phyloP scores from a whole-genome alignment of 192 early-diverging fungal genomes.

The Allomyces macrogynus region DNA sequence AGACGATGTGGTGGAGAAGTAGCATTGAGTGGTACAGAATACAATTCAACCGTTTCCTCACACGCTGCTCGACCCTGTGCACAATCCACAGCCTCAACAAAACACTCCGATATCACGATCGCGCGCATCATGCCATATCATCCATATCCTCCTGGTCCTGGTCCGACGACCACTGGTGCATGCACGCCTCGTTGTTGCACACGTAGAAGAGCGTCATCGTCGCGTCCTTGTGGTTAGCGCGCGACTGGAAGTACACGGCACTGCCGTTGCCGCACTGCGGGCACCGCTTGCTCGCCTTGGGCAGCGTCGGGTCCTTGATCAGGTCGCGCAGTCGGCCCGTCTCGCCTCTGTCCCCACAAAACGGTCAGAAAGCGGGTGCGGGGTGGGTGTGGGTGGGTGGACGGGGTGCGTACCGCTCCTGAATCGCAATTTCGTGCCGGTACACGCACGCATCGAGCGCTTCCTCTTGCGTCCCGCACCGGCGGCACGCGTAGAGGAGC shows the following conservation, averaged over 20 bases:
- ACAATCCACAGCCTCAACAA: too few species aligned
- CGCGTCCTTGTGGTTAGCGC: constrained; percentile 41
- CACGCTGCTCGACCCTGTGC: too few species aligned
- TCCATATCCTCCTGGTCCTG: neutral
- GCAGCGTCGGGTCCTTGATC: constrained; percentile 26
- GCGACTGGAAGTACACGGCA: constrained; percentile 61
- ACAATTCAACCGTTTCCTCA: too few species aligned
- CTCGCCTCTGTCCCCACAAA: neutral
- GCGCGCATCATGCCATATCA: neutral
- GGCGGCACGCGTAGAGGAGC: constrained; percentile 49
- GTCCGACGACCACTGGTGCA: constrained; percentile 45
- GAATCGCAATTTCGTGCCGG: constrained; percentile 39
- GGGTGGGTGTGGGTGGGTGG: neutral
- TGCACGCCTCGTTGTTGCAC: constrained; percentile 42
- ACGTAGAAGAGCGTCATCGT: constrained; percentile 67
- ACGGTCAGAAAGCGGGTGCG: neutral
- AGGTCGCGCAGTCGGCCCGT: neutral
- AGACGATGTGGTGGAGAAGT: too few species aligned
- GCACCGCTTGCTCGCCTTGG: constrained; percentile 40
- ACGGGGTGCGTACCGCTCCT: neutral
- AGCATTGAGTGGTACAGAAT: too few species aligned
- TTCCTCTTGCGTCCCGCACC: constrained; percentile 45
- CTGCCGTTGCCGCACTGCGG: constrained; percentile 32
- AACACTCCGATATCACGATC: too few species aligned
- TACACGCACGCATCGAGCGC: constrained; percentile 52